Base-by-base conservation (phyloP, 2,329 filamentous ascomycete species). In the Fusarium subtropicale region DNA sequence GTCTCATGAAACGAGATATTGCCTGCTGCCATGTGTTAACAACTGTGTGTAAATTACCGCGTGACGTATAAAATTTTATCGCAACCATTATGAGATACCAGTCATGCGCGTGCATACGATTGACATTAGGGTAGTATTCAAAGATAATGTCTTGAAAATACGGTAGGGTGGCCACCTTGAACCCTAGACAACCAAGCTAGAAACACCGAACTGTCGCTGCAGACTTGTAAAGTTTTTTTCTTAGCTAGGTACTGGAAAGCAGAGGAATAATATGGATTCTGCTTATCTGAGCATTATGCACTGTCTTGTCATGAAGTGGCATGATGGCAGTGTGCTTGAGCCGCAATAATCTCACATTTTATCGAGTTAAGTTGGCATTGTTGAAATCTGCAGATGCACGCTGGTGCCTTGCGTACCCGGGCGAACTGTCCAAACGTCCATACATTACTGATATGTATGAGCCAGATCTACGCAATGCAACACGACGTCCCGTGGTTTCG, bases 401-500 rank as follows among this genome's bases (percentile, higher is more conserved):
- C 47, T 30, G 36, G 20, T 56, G 65, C 66, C 41, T 69, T 66
- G 42, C 54, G 59, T 69, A 48, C 26, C 41, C 34, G 22, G 46
- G 57, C 60, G 51, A 69, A 56, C 66, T 52, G 33, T 54, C 24
- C 22, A 38, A 58, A 58, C 39, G 16, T 6, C 18, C 28, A 16
- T 30, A 24, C 15, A 33, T 42, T 55, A 18, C 50, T 39, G 36
- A 47, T 28, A 22, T 39, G 44, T 28, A 22, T 39, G 44, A 66
- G 51, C 28, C 48, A 48, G 50, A 18, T 53, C 41, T 53, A 42
- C 56, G 64, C 62, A 50, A 63, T 70, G 62, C 58, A 69, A 67
- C 62, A 39, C 66, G 53, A 70, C 67, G 51, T 69, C 66, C 62
- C 66, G 62, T 69, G 57, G 62, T 50, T 63, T 69, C 48, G 66